Base-by-base conservation (phyloP, 148 eudicot species). In the Polygonum maritimum region DNA sequence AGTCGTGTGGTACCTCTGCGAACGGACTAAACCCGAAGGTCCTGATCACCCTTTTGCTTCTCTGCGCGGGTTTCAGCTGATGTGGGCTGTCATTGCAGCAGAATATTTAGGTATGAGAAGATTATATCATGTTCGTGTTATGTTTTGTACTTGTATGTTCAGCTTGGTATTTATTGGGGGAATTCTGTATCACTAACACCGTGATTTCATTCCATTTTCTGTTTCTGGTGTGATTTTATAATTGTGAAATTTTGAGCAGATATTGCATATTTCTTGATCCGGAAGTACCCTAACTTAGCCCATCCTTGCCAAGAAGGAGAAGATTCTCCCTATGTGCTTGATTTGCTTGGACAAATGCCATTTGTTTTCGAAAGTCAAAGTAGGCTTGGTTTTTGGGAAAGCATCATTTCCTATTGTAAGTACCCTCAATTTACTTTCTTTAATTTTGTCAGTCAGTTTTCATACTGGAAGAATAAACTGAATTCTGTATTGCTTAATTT, bases 271-370 rank as follows among this genome's bases (percentile, higher is more conserved):
- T 63, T 21, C 69, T 33, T 63, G 69, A 63, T 63, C 69, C 69
- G 69, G 39, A 63, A 11, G 69, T 63, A 21, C 13, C 69, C 69
- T 2, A 13, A 63, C 40, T 63, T 63, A 14, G 69, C 39, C 4
- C 6, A 39, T 33, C 69, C 69, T 63, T 63, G 69, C 69, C 69
- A 39, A 26, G 69, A 63, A 31, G 7, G 39, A 35, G 69, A 63
- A 63, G 5, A 63, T 31, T n/a, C 33, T 33, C 14, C 4, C 69
- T 63, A 63, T 63, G 69, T 63, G 41, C 69, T 63, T 63, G 69
- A 63, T 63, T 31, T 63, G 69, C 69, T 63, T 33, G 69, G 69
- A 18, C 69, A 63, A 63, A 63, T 63, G 69, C 40, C 69, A 63
- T 63, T 63, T 33, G 40, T 63, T 63, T 63, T 63, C 35, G 12